phyloP scores from a whole-genome alignment of 495 filamentous ascomycete genomes.

The Rhypophila decipiens region DNA sequence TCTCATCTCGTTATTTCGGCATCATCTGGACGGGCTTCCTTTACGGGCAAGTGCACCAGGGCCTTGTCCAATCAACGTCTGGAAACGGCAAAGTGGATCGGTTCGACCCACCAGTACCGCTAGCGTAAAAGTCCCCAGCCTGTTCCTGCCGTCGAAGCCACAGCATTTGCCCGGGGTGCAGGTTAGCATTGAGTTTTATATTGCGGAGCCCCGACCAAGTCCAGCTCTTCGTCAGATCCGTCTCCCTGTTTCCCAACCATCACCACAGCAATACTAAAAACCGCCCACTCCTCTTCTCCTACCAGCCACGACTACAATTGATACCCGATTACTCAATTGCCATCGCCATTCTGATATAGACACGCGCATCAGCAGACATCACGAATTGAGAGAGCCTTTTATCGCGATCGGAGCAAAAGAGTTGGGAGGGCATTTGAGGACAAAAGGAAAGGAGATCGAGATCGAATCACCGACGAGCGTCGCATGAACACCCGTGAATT shows the following conservation, averaged over 20 bases:
- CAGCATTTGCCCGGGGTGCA: conserved; percentile 3
- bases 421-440: not conserved
- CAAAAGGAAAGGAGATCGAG: too few relatives aligned
- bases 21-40: conserved; percentile 19
- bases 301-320: not conserved
- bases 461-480: too few relatives aligned
- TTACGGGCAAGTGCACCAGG: conserved; percentile 10
- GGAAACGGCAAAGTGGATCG: conserved; percentile 9
- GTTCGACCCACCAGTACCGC: conserved; percentile 12
- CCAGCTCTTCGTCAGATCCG: not conserved
- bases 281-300: not conserved
- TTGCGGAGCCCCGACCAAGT: conserved; percentile 14
- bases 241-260: conserved; percentile 9
- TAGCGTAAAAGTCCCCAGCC: conserved; percentile 3
- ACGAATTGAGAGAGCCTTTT: too few relatives aligned
- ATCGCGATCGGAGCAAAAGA: too few relatives aligned
- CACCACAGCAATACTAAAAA: conserved; percentile 21
- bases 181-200: conserved; percentile 27
- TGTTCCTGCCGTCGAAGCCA: conserved; percentile 22
- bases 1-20: too few relatives aligned
- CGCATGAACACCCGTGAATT: too few relatives aligned
- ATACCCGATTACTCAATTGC: conserved; percentile 2
- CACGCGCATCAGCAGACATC: too few relatives aligned
- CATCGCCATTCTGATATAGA: too few relatives aligned
- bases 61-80: conserved; percentile 8